Conservation (phyloP, 2,329 filamentous ascomycete genomes). For the Aspergillus eucalypticola region DNA sequence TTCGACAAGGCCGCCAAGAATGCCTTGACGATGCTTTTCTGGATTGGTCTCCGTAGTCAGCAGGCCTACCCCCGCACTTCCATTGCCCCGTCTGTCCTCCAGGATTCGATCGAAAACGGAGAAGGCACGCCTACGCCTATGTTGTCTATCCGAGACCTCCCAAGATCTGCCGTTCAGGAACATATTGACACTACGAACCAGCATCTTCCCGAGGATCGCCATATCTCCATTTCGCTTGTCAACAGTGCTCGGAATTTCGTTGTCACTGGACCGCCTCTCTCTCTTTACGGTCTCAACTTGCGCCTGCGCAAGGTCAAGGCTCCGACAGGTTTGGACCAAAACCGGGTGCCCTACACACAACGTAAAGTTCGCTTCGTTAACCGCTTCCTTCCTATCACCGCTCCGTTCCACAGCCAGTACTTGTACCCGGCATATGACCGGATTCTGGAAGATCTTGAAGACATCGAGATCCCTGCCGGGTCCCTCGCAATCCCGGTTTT, state of each 20-base stretch:
- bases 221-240: conserved; percentile 91
- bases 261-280: conserved; percentile 92
- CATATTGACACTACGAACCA: conserved; percentile 97
- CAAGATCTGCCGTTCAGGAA: conserved; percentile 84
- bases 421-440: conserved; percentile 76
- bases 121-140: conserved; percentile 97
- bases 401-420: conserved; percentile 97
- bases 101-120: conserved; percentile 90
- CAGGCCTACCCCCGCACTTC: conserved; percentile 96
- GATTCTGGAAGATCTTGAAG: conserved; percentile 83
- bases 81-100: conserved; percentile 82
- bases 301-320: conserved; percentile 96
- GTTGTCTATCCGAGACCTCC: conserved; percentile 93
- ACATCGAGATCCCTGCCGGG: conserved; percentile 72
- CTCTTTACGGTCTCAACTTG: conserved; percentile 91
- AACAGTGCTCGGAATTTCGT: conserved; percentile 98
- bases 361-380: conserved; percentile 96
- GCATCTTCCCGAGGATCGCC: conserved; percentile 86
- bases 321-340: conserved; percentile 95
- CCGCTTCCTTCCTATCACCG: conserved; percentile 94
- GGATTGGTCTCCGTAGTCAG: conserved; percentile 96
- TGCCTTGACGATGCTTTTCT: conserved; percentile 91
- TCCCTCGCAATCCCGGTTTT: conserved; percentile 82
- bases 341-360: conserved; percentile 88
- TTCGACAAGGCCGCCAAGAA: conserved; percentile 78